Base-by-base conservation (phyloP, 371 early-diverging fungal species). In the Capillidium rhysosporum region DNA sequence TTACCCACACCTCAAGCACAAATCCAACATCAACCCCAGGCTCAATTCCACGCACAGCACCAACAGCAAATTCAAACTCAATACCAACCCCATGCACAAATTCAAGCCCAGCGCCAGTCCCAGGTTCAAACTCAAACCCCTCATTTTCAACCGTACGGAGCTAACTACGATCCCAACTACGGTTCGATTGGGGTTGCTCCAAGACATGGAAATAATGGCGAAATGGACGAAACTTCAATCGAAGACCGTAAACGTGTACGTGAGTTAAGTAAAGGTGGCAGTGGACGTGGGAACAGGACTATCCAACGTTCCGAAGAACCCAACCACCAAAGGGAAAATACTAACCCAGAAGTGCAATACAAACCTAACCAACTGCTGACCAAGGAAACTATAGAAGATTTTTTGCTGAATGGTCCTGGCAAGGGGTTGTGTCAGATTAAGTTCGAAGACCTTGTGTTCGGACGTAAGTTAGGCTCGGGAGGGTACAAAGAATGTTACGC, bases 401-500 rank as follows among this genome's bases (percentile, higher is more conserved):
- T 47, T 29, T 29, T 47, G 48, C 16, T 47, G 48, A 23, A 29
- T 14, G 48, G 48, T 8, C 48, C 48, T 2, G 48, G 48, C 8
- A 23, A 29, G 26, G 48, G 29, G 14, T 29, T 47, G 23, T 23
- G 23, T 14, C 48, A 47, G 48, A 47, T 47, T 9, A 47, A 47
- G 12, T 47, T 47, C 23, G 4, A 23, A 2, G 48, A 47, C 16
- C 16, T 84, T 5, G 61, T 58, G 10, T 48, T 81, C 25, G 79
- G 80, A 5, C 63, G 65, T 31, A 80, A 81, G 57, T 62, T 84
- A 16, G 82, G 82, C 2, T 72, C 80, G n/a, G 85, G 85, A 40
- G 85, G 82, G 7, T 84, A 81, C 66, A 84, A 84, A 60, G 85
- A 82, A 59, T 82, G 82, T 57, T 84, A 70, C 64, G 66, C 67